These are phyloP conservation scores for Pyracantha coccinea DNA, from an alignment of 331 rosid genomes.

Conservation along the genomic window DNA sequence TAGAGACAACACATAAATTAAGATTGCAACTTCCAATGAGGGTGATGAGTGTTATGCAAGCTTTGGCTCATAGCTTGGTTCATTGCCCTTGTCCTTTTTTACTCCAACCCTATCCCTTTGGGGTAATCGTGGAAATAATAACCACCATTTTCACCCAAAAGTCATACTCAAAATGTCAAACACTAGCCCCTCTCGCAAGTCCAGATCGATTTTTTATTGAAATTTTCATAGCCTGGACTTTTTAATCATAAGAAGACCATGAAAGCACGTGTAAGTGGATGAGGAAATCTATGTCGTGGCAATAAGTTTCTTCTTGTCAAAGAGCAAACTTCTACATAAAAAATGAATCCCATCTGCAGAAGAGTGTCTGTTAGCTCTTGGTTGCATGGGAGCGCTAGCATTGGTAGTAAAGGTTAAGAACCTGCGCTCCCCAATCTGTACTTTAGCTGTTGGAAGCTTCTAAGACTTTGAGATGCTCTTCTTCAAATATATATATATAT, in stretches of 20 bases:
- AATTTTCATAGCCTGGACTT: constrained; percentile 32
- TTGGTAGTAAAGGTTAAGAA: constrained; percentile 34
- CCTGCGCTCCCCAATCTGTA: constrained; percentile 43
- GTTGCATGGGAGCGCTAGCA: constrained; percentile 44
- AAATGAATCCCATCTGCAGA: constrained; percentile 33
- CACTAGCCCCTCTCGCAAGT: constrained; percentile 17
- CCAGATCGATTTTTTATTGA: background rate
- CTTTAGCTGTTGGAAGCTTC: constrained; percentile 64
- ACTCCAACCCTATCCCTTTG: constrained; percentile 5
- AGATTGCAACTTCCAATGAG: background rate
- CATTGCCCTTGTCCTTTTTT: constrained; percentile 23
- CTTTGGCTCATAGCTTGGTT: constrained; percentile 21
- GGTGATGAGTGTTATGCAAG: constrained; percentile 10
- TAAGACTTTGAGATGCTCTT: constrained; percentile 48
- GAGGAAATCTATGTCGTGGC: constrained; percentile 50
- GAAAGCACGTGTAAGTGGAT: constrained; percentile 15
- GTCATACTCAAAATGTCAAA: constrained; percentile 39
- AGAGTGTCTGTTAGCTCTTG: constrained; percentile 53
- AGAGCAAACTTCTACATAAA: constrained; percentile 30
- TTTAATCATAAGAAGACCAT: background rate
- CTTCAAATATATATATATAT: background rate
- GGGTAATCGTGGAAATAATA: background rate
- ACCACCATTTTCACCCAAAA: constrained; percentile 12
- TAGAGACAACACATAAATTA: background rate
- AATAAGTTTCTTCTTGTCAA: constrained; percentile 46